Base-by-base conservation (phyloP, 2,329 filamentous ascomycete species). In the Trichophyton mentagrophytes region DNA sequence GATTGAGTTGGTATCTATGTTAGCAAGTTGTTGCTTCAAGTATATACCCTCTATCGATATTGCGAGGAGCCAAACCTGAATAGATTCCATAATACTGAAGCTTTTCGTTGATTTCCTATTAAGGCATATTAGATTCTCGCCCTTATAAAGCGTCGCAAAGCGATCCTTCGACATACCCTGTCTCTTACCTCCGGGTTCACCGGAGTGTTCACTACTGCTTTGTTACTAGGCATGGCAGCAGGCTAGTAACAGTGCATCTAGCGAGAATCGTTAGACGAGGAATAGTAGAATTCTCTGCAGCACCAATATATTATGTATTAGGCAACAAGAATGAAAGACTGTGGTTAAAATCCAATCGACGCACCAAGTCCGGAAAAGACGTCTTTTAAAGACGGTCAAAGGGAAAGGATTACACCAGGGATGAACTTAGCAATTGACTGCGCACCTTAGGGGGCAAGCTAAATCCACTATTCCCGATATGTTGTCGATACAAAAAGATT, bases 31-130 rank as follows among this genome's bases (percentile, higher is more conserved):
- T 30, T 30, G n/a, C 11, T 25, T 49, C 20, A 13, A 13, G 3
- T 44, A 27, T 15, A 15, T 7, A 15, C 20, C 8, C 46, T 51
- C 22, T 13, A 27, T 6, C 25, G 20, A 22, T 25, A 51, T 27
- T 51, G 6, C 25, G 9, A 13, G 13, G 20, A 15, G 11, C 3
- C 46, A 63, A 73, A 85, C 82, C 82, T 67, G 81, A 78, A 76
- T 86, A 83, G 74, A 97, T 96, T 70, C 92, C 93, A 70, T 95
- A 99, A 42, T 97, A 77, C 76, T 96, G 91, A 58, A 99, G 85
- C 80, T 99, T 99, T 72, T 85, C 84, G 76, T 93, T 93, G 76
- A 97, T 86, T 73, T 96, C 83, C 70, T 77, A 60, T 36, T 22
- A n/a, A 7, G 11, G 1, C 27, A 9, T 15, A n/a, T 57, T 40